Conservation (phyloP, 352 stramenopile genomes). For the Pythium plurisporium region DNA sequence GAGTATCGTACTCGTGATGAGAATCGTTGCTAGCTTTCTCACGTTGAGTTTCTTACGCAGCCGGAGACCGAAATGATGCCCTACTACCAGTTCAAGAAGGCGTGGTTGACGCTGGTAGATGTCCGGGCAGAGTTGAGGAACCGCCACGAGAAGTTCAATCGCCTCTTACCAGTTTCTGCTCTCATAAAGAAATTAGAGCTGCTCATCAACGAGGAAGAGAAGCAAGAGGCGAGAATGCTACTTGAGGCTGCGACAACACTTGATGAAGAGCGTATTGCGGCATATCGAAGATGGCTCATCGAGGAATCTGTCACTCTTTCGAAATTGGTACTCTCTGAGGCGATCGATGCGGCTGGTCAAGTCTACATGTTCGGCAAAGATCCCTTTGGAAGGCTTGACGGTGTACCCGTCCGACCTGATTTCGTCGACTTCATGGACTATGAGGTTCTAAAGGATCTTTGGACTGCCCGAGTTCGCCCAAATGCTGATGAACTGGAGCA, state of each 20-base stretch:
- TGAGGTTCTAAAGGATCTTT: constrained; percentile 44
- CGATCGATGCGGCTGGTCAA: constrained; percentile 67
- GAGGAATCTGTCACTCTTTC: constrained; percentile 44
- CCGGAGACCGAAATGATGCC: constrained; percentile 62
- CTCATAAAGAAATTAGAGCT: constrained; percentile 61
- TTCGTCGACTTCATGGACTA: constrained; percentile 80
- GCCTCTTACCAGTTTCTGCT: constrained; percentile 40
- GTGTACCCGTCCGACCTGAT: constrained; percentile 44
- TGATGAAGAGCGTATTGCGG: constrained; percentile 41
- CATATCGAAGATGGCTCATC: constrained; percentile 41
- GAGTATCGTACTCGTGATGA: too few relatives aligned
- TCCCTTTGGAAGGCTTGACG: constrained; percentile 57
- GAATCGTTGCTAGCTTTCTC: too few relatives aligned
- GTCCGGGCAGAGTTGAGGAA: constrained; percentile 56
- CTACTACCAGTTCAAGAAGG: constrained; percentile 72
- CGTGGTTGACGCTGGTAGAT: constrained; percentile 63
- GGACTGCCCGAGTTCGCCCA: constrained; percentile 50
- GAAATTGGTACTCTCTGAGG: constrained; percentile 39
- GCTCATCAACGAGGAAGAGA: constrained; percentile 65
- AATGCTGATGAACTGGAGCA: constrained; percentile 6
- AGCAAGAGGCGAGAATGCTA: constrained; percentile 52
- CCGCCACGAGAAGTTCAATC: constrained; percentile 62
- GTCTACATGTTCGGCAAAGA: constrained; percentile 79
- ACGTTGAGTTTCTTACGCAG: too few relatives aligned
- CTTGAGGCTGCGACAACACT: constrained; percentile 49